Conservation (phyloP, 768 basidiomycete genomes). For the Leccinum imitatum region DNA sequence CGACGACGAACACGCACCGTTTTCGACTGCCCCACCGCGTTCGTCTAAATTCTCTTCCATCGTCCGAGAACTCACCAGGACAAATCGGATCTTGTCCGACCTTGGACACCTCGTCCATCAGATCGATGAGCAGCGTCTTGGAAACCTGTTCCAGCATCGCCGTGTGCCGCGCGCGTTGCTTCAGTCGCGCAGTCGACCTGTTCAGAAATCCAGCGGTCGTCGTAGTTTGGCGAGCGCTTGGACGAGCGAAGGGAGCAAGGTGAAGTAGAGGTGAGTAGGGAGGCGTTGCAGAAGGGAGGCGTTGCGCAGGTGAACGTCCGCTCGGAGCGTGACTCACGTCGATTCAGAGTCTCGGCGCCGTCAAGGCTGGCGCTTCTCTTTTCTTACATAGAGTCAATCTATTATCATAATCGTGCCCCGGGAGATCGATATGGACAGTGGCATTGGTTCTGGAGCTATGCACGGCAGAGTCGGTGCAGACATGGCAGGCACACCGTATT, state of each 20-base stretch:
- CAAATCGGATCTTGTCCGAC: slow-evolving; percentile 48
- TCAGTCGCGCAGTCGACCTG: slow-evolving; percentile 49
- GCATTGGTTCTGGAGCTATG: not conserved
- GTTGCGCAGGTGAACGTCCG: slow-evolving; percentile 60
- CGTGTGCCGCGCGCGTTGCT: slow-evolving; percentile 58
- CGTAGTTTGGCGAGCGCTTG: slow-evolving; percentile 53
- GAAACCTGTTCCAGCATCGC: slow-evolving; percentile 52
- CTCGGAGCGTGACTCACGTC: slow-evolving; percentile 45
- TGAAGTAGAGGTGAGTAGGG: slow-evolving; percentile 50
- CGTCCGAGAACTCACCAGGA: slow-evolving; percentile 58
- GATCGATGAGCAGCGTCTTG: slow-evolving; percentile 54
- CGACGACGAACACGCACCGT: slow-evolving; percentile 13
- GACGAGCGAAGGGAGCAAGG: slow-evolving; percentile 50
- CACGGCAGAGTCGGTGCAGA: slow-evolving; percentile 1
- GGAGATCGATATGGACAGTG: no score
- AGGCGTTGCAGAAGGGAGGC: slow-evolving; percentile 56
- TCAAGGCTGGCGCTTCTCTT: not conserved
- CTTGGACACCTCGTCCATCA: slow-evolving; percentile 54
- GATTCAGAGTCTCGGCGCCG: slow-evolving; percentile 33
- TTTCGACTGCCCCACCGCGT: slow-evolving; percentile 38
- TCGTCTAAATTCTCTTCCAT: slow-evolving; percentile 58
- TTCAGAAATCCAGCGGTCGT: slow-evolving; percentile 56
- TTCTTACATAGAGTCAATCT: no score
- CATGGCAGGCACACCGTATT: slow-evolving; percentile 6
- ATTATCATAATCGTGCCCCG: not conserved